Conservation (phyloP, 345 rosid species). For the Boechera divaricarpa region DNA sequence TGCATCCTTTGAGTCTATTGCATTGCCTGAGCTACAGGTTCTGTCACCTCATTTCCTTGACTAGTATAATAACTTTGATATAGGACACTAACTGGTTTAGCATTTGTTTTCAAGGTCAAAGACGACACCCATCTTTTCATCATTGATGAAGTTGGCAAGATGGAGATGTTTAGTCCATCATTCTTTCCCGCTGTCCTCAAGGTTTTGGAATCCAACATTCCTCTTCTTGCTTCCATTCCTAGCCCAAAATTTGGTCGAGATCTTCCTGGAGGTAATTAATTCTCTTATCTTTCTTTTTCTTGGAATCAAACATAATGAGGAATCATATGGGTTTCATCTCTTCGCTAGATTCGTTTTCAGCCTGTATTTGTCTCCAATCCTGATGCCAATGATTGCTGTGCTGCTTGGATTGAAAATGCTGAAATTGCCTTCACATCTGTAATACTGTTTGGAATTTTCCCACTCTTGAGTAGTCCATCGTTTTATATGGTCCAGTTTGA, state of each 20-base stretch:
- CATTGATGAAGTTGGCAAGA: slow-evolving; percentile 78
- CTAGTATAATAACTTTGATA: background rate
- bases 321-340: background rate
- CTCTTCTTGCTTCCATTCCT: slow-evolving; percentile 67
- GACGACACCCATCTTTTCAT: slow-evolving; percentile 65
- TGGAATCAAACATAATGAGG: slow-evolving; percentile 1
- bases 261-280: slow-evolving; percentile 61
- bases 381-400: background rate
- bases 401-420: too few species aligned
- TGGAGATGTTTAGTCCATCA: slow-evolving; percentile 71
- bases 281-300: background rate
- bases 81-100: background rate
- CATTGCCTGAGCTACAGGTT: slow-evolving; percentile 79
- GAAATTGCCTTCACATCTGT: background rate
- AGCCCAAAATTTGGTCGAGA: slow-evolving; percentile 62
- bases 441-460: background rate
- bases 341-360: background rate
- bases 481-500: background rate
- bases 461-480: background rate
- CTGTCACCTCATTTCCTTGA: background rate
- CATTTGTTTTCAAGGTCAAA: slow-evolving; percentile 49
- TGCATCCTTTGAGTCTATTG: slow-evolving; percentile 67
- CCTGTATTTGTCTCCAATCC: background rate
- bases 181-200: slow-evolving; percentile 72
- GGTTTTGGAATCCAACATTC: slow-evolving; percentile 63